These are phyloP conservation scores for Tricholoma sp. DNA, from an alignment of 768 basidiomycete species.

Conservation along the genomic window DNA sequence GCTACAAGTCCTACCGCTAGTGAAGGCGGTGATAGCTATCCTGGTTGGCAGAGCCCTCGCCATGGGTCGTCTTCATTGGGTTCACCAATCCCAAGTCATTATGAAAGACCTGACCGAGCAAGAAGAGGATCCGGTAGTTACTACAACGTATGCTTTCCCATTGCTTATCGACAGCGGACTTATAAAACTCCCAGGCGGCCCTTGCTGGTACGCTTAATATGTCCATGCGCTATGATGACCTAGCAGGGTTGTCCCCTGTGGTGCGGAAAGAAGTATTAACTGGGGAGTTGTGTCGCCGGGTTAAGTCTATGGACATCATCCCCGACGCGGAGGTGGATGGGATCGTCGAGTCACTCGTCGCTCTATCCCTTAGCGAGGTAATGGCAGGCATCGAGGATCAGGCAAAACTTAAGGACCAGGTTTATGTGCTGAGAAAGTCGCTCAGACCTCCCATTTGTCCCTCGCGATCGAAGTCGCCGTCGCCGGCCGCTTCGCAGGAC, in stretches of 20 bases:
- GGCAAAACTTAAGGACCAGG: conserved; percentile 58
- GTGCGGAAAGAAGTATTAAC: conserved; percentile 83
- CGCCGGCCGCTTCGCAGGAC: conserved; percentile 59
- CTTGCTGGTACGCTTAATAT: conserved; percentile 73
- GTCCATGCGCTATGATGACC: conserved; percentile 85
- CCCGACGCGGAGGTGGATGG: conserved; percentile 50
- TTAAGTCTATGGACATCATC: conserved; percentile 54
- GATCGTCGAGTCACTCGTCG: conserved; percentile 70
- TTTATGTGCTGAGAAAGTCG: conserved; percentile 35
- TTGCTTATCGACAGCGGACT: conserved; percentile 2
- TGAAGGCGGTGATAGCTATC: conserved; percentile 73
- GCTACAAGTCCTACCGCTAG: conserved; percentile 82
- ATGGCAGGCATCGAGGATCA: conserved; percentile 72
- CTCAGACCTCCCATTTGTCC: conserved; percentile 30
- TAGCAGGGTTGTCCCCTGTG: conserved; percentile 77
- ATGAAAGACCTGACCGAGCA: conserved; percentile 58
- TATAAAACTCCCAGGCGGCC: conserved; percentile 52
- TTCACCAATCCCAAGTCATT: conserved; percentile 48
- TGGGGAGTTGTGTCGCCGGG: conserved; percentile 73
- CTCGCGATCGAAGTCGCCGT: conserved; percentile 47
- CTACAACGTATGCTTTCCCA: conserved; percentile 54
- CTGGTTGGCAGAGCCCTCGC: conserved; percentile 72
- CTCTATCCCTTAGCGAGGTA: conserved; percentile 68
- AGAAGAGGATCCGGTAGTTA: conserved; percentile 84
- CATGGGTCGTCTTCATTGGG: conserved; percentile 45